Evolutionary conservation across 148 eudicot species (phyloP), one percentile per base, ranked within the genome.

Genomic region (Euryodendron excelsum): DNA sequence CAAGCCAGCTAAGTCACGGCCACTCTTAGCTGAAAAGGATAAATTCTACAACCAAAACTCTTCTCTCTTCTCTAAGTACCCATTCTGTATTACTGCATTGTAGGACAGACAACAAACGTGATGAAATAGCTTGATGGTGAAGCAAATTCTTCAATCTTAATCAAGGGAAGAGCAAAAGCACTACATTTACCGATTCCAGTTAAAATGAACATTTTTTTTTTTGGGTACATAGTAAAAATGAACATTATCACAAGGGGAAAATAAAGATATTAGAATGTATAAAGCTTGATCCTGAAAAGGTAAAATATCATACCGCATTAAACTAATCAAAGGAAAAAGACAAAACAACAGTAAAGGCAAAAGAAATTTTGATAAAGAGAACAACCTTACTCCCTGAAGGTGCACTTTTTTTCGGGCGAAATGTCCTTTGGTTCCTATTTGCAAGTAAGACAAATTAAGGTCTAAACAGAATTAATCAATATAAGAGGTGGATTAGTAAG

Each of bases 381-480:
- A 37, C 79, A 62, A 95, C 99, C 99, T 95, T 95, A 82, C 94
- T 95, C 79, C 97, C 97, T n/a, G 99, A 88, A 39, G 99, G 97
- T 53, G 97, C 99, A 79, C 92, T 95, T 82, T 95, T 95, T 77
- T 95, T 95, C 41, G 99, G 99, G 50, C 99, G 92, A 75, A 95
- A 95, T 56, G 97, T 95, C 80, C 86, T 89, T 76, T 95, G 99
- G 74, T 89, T 95, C 92, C 99, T 95, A 88, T 52, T 80, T 72
- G 77, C 77, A 78, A 83, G 77, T 30, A 66, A 68, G 34, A 53
- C 65, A 59, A 30, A 66, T 58, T n/a, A 60, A 48, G 61, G 74
- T 31, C 36, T 52, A 56, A 71, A 69, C 37, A 28, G 21, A 78
- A 30, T 53, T 28, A 47, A 41, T 30, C 25, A 53, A 34, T 55